Conservation (phyloP, 139 green algal genomes). For the Closterium sp. region DNA sequence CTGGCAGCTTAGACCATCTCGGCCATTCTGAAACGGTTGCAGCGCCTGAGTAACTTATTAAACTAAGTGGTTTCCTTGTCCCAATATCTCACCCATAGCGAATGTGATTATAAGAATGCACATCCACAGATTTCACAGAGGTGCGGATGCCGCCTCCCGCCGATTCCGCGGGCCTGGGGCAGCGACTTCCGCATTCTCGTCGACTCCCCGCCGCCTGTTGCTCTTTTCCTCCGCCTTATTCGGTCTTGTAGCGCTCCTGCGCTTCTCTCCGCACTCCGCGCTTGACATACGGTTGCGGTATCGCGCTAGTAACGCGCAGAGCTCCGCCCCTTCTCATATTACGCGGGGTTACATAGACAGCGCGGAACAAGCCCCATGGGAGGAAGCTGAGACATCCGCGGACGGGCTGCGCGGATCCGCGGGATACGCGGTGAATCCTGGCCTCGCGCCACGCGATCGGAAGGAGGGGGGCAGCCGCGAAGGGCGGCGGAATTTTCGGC, state of each 20-base stretch:
- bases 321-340: neutral
- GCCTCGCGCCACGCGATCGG: too few species aligned
- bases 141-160: neutral
- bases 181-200: neutral
- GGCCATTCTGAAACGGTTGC: too few species aligned
- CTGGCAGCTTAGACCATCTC: too few species aligned
- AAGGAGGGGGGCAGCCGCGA: neutral
- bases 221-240: neutral
- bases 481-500: neutral
- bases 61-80: too few species aligned
- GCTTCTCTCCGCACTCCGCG: neutral
- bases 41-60: too few species aligned
- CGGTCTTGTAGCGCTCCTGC: neutral
- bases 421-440: neutral
- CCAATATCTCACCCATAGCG: too few species aligned
- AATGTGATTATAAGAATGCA: too few species aligned
- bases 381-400: neutral
- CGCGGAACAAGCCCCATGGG: neutral
- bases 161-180: neutral
- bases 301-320: neutral
- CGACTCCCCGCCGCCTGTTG: neutral
- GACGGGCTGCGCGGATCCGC: neutral
- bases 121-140: neutral
- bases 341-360: neutral
- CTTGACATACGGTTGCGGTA: neutral